Evolutionary conservation across 768 basidiomycete genomes (phyloP).

Genomic region (Royoungia palumana): DNA sequence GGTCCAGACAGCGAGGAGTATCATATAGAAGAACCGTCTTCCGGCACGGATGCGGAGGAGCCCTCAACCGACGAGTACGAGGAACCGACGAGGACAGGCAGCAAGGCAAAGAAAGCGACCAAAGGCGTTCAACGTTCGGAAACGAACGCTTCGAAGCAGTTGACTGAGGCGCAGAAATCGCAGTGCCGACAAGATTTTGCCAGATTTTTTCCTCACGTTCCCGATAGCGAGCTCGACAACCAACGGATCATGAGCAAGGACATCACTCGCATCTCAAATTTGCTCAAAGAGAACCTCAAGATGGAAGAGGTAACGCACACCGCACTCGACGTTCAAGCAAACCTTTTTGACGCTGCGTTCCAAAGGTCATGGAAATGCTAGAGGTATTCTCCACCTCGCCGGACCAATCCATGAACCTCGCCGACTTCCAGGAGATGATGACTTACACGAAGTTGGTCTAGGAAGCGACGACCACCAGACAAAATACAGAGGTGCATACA

Average conservation of each 20-base stretch:
- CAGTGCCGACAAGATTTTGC: constrained; percentile 59
- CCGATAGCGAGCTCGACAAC: constrained; percentile 42
- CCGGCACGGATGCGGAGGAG: constrained; percentile 25
- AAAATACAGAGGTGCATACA: constrained; percentile 4
- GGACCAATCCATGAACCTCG: constrained; percentile 64
- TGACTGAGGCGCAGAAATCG: constrained; percentile 52
- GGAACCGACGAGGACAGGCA: constrained; percentile 6
- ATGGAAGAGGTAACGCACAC: constrained; percentile 59
- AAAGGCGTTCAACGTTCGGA: background rate
- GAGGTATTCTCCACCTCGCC: constrained; percentile 66
- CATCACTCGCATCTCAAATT: constrained; percentile 53
- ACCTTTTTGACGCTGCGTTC: constrained; percentile 1
- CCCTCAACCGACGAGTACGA: constrained; percentile 32
- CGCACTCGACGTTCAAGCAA: background rate
- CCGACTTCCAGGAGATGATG: constrained; percentile 79
- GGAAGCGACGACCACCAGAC: background rate
- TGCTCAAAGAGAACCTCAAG: constrained; percentile 70
- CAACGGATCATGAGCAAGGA: constrained; percentile 67
- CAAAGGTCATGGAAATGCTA: constrained; percentile 76
- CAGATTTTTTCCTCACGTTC: constrained; percentile 66
- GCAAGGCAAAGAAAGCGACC: constrained; percentile 8
- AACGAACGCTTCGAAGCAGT: constrained; percentile 10
- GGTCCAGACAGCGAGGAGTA: constrained; percentile 32
- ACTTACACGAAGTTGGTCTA: constrained; percentile 42
- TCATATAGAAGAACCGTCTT: constrained; percentile 21